A percentile compares a stretch with the other conserved stretches of the same genome.
phyloP scores from a whole-genome alignment of 148 eudicot genomes.

The Silene latifolia region DNA sequence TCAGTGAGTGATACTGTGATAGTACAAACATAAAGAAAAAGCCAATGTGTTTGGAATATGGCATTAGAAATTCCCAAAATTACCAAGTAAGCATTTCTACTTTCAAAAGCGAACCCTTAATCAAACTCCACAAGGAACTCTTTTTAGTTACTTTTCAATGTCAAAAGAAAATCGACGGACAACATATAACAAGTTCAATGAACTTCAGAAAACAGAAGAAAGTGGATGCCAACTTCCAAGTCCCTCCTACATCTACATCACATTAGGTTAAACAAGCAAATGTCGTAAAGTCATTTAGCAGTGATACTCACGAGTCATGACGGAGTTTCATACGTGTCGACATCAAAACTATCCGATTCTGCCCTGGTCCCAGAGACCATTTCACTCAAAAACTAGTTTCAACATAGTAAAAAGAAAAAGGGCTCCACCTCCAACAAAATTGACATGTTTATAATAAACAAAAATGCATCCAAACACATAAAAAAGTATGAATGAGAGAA shows the following conservation, averaged over 20 bases:
- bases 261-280: background rate
- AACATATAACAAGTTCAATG: too few species aligned
- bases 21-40: background rate
- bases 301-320: background rate
- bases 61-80: too few species aligned
- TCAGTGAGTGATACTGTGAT: too few species aligned
- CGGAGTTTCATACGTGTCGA: background rate
- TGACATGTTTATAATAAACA: background rate
- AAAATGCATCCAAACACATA: background rate
- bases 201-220: background rate
- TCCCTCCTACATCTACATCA: background rate
- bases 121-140: background rate
- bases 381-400: background rate
- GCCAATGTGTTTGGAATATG: too few species aligned
- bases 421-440: background rate
- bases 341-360: background rate
- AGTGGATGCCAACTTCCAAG: background rate
- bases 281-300: background rate
- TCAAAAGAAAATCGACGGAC: too few species aligned
- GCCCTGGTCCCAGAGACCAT: background rate
- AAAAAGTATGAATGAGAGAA: background rate
- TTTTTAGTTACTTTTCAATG: too few species aligned
- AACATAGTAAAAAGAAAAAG: background rate
- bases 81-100: background rate
- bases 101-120: background rate